Evolutionary conservation across 805 yeast genomes (phyloP), one percentile per base, ranked within the genome.

Genomic region (Candida alai): DNA sequence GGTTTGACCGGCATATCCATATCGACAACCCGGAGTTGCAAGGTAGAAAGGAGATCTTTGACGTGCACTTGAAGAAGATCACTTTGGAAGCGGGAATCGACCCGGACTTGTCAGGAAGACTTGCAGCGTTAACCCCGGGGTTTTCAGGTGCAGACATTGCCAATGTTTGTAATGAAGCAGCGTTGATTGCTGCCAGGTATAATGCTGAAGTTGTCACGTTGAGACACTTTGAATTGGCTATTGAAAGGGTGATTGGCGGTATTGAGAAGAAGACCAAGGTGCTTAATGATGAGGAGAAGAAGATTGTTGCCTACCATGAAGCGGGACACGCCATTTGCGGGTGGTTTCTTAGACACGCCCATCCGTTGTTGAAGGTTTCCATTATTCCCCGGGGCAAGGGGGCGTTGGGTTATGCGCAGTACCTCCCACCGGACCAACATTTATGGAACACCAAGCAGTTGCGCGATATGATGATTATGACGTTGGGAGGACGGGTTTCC

Each of bases 291-390:
- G 89, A 83, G 40, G 97, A 94, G 55, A 86, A 88, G 62, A 78
- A 70, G 42, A 78, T 87, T 18, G 96, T 94, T 37, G 98, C 98
- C 1, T 93, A 84, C 52, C 98, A 94, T 56, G 99, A 93, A 60
- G 98, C 99, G 3, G 99, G 98, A 4, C 98, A 94, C 62, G 98
- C 99, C 8, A 77, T 93, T 41, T 89, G 97, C 60, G 98, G 98
- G 9, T 93, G 98, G 99, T 88, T 69, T 53, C 72, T 93, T 51
- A 76, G 84, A 58, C 74, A 74, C 58, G 96, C 97, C 2, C 96
- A 90, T 55, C 98, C 98, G 6, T 67, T 94, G 37, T 70, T 93
- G 40, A 93, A 93, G 67, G 98, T 93, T 13, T 86, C 97, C 11
- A 93, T 94, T 49, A 86, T 93, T 41, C 98, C 99, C 25, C 76